Base-by-base conservation (phyloP, 495 filamentous ascomycete genomes). In the Usnea hakonensis region DNA sequence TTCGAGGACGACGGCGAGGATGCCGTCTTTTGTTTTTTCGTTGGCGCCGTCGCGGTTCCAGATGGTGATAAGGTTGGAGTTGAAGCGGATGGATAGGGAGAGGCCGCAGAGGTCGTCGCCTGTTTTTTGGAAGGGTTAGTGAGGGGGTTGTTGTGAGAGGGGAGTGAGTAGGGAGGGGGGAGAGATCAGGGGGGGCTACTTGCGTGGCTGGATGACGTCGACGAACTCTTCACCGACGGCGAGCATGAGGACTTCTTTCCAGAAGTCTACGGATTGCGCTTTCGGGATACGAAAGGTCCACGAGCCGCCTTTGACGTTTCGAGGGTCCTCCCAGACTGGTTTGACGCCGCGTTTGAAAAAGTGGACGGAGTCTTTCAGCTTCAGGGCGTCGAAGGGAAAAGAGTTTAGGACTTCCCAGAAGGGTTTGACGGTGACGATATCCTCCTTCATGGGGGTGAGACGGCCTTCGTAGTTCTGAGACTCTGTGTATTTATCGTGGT, bases 391-490 rank as follows among this genome's bases (percentile, higher is more conserved):
- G 60, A 91, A 81, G 17, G 89, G 87, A 57, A 89, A 91, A 74
- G 95, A 94, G 76, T 96, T 96, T 77, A 87, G 85, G 73, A 91
- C 86, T 61, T 89, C 83, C 88, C 90, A 95, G 76, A 95, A 96
- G 64, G 87, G 85, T 70, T 89, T 83, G 65, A 90, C 83, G 65
- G 85, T 86, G 73, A 85, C 80, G 74, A 92, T 87, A 33, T 83
- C 85, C 48, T 82, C 76, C 65, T 84, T 81, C 1, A 91, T 75
- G 65, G 86, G 78, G 67, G 85, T 88, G 26, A 90, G 81, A 61
- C 85, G 82, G 46, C 79, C 81, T 62, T 81, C 79, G 75, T 89
- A 91, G 58, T 72, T 73, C 61, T 40, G 52, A n/a, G 67, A 33
- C 3, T 66, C 65, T 48, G 73, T 72, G 69, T 79, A 75, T 56